Base-by-base conservation (phyloP, 2,329 filamentous ascomycete genomes). In the Volutella citrinella region DNA sequence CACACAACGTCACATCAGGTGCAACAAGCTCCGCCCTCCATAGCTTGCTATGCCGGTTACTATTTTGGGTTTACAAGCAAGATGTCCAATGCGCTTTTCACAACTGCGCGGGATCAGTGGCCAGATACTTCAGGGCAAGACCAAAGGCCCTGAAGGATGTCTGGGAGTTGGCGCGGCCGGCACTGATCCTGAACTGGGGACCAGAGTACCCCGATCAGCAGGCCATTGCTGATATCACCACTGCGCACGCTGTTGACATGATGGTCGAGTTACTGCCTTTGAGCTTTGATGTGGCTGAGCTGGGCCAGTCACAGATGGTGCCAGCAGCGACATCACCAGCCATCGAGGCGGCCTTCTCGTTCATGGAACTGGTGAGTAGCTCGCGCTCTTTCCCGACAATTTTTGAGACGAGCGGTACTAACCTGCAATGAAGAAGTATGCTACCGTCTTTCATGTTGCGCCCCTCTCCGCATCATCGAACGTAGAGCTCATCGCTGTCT, bases 61-160 rank as follows among this genome's bases (percentile, higher is more conserved):
- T 34, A 6, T 10, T 34, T 17, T 34, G 31, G 31, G 6, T 34
- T 6, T 34, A 34, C 24, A 34, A 34, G 10, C 24, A 27, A 11
- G 31, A 34, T 21, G 31, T 34, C 2, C 18, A 27, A 10, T 34
- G 31, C 13, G 16, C 24, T 5, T 27, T 27, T 4, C 28, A 26
- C 7, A 19, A 19, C 12, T 34, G 31, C 22, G 31, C n/a, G 10
- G 31, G 31, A 5, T 18, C 20, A 8, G 18, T 34, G 14, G 31
- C 31, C 5, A 10, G 31, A 10, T 22, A 34, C 16, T 27, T 34
- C 15, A 23, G 23, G 22, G 18, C 12, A 9, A 27, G 9, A 15
- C 31, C 31, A 8, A 21, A 27, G 7, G 10, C 28, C 9, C 19
- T 34, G 4, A 20, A 22, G 4, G 19, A 20, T 10, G 13, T 34